Conservation (phyloP, 139 green algal genomes). For the Chlorella sp. region DNA sequence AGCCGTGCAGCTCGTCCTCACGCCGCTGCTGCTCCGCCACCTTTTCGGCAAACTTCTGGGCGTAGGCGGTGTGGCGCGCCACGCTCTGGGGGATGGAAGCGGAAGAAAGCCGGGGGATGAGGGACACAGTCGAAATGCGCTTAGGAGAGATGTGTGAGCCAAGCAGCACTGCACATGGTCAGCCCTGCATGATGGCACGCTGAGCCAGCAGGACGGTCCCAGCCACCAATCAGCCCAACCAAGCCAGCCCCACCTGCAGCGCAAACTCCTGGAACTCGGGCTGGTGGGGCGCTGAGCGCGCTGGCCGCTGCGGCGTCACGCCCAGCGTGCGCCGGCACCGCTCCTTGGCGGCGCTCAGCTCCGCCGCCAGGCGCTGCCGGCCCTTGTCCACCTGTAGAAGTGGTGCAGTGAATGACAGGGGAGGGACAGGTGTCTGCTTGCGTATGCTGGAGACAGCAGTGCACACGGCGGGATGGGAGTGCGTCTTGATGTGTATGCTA, state of each 20-base stretch:
- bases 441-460: no score
- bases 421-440: not conserved
- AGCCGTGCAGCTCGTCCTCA: not conserved
- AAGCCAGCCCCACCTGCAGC: not conserved
- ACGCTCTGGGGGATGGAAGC: no score
- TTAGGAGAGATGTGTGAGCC: not conserved
- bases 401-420: no score
- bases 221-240: no score
- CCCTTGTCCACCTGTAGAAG: not conserved
- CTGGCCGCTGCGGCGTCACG: not conserved
- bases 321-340: not conserved
- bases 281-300: no score
- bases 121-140: no score
- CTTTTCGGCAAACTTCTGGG: not conserved
- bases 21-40: not conserved
- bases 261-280: not conserved
- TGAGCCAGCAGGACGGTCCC: not conserved
- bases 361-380: not conserved
- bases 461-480: not conserved
- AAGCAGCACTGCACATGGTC: not conserved
- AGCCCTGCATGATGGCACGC: not conserved
- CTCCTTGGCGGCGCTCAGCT: not conserved
- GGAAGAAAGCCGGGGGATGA: not conserved
- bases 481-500: not conserved
- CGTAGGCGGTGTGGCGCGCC: not conserved